These are phyloP conservation scores for Jamesozyma spencerorum DNA, from an alignment of 805 yeast species.

Conservation along the genomic window DNA sequence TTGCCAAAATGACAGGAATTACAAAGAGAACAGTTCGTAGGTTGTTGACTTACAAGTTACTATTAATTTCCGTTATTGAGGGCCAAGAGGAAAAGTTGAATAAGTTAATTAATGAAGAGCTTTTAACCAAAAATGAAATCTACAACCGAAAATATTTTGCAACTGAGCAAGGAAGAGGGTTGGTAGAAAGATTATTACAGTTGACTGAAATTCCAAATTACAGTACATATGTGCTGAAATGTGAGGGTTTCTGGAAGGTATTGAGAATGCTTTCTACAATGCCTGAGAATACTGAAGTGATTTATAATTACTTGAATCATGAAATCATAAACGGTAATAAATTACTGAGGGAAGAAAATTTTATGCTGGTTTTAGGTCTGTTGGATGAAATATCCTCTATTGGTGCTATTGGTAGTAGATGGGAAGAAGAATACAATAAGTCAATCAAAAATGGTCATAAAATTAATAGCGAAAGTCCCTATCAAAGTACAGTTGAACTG, in stretches of 20 bases:
- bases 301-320: constrained; percentile 41
- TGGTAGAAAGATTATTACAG: constrained; percentile 37
- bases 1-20: constrained; percentile 12
- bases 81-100: constrained; percentile 18
- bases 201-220: constrained; percentile 20
- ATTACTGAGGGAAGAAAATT: constrained; percentile 38
- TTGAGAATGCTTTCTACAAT: constrained; percentile 41
- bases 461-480: constrained; percentile 38
- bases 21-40: constrained; percentile 27
- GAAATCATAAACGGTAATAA: constrained; percentile 27
- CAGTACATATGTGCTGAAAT: constrained; percentile 36
- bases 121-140: constrained; percentile 27
- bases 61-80: constrained; percentile 21
- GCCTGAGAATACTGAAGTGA: constrained; percentile 33
- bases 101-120: constrained; percentile 21
- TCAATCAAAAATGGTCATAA: constrained; percentile 37
- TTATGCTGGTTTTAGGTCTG: constrained; percentile 57
- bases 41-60: constrained; percentile 32
- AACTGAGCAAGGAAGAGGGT: constrained; percentile 39
- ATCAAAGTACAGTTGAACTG: constrained; percentile 44
- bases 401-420: constrained; percentile 70
- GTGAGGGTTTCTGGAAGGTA: constrained; percentile 47
- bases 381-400: constrained; percentile 73
- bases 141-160: constrained; percentile 25
- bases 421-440: constrained; percentile 55